These are phyloP conservation scores for Chlorencoelia australis DNA, from an alignment of 2,329 filamentous ascomycete species.

Conservation along the genomic window DNA sequence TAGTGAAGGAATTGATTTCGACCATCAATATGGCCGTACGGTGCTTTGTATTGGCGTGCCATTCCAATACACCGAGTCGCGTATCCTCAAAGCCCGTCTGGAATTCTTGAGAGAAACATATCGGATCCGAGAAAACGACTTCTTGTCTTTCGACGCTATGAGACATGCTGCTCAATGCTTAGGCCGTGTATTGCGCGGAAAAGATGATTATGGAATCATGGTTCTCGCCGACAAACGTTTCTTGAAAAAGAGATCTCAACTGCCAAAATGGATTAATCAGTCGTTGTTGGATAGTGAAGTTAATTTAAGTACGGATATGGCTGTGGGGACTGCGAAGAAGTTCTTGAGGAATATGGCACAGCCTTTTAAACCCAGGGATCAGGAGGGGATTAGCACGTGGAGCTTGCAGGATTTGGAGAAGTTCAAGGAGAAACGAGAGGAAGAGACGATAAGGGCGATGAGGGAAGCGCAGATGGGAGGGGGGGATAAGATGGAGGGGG, in stretches of 20 bases:
- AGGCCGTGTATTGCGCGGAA: constrained; percentile 86
- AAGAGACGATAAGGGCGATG: constrained; percentile 56
- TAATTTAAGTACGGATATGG: constrained; percentile 93
- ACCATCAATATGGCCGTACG: constrained; percentile 94
- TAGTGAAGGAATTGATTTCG: constrained; percentile 96
- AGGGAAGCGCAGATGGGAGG: constrained; percentile 33
- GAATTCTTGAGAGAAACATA: constrained; percentile 97
- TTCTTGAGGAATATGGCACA: constrained; percentile 90
- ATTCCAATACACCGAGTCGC: constrained; percentile 97
- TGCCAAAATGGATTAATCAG: constrained; percentile 95
- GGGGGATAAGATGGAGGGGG: constrained; percentile 8
- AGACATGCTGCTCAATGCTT: constrained; percentile 96
- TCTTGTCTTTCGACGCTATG: constrained; percentile 98
- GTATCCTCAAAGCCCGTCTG: constrained; percentile 88
- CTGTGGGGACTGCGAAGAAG: constrained; percentile 75
- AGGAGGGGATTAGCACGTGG: constrained; percentile 93
- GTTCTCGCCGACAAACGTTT: constrained; percentile 91
- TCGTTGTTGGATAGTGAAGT: constrained; percentile 75
- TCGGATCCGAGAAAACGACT: constrained; percentile 93
- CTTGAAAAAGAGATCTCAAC: constrained; percentile 77
- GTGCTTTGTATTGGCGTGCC: constrained; percentile 95
- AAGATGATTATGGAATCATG: constrained; percentile 99
- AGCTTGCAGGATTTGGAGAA: constrained; percentile 65
- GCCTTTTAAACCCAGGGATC: constrained; percentile 71
- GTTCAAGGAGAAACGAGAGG: constrained; percentile 67